phyloP scores from a whole-genome alignment of 2,329 filamentous ascomycete genomes.

The Neofusicoccum parvum region DNA sequence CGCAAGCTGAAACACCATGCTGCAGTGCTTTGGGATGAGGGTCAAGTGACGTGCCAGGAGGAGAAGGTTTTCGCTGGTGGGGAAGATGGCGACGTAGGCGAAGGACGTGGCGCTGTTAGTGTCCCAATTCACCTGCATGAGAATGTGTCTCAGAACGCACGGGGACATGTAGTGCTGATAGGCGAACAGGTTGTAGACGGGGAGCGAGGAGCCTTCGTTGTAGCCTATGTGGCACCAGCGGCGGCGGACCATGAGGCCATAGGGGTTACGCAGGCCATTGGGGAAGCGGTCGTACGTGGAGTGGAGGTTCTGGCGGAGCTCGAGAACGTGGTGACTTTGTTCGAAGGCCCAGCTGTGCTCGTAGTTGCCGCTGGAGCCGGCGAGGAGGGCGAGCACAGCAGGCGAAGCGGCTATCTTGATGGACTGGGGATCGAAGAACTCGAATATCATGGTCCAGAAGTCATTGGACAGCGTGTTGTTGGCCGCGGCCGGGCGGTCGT shows the following conservation, averaged over 20 bases:
- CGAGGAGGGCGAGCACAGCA: constrained; percentile 55
- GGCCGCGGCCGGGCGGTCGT: background rate
- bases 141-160: constrained; percentile 52
- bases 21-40: constrained; percentile 32
- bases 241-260: constrained; percentile 58
- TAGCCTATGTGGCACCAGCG: constrained; percentile 67
- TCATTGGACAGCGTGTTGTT: constrained; percentile 21
- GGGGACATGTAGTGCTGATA: constrained; percentile 68
- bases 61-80: constrained; percentile 62
- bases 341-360: constrained; percentile 66
- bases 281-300: background rate
- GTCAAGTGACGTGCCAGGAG: constrained; percentile 13
- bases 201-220: constrained; percentile 76
- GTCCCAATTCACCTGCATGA: background rate
- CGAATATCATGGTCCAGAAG: constrained; percentile 36
- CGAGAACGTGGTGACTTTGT: constrained; percentile 63
- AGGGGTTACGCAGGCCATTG: constrained; percentile 22
- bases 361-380: constrained; percentile 57
- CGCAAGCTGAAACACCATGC: constrained; percentile 46
- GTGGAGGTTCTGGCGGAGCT: constrained; percentile 36
- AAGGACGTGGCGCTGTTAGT: constrained; percentile 45
- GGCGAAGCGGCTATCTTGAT: constrained; percentile 58
- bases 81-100: constrained; percentile 68
- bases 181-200: constrained; percentile 70
- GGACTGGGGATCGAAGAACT: constrained; percentile 32